Base-by-base conservation (phyloP, 2,329 filamentous ascomycete species). In the Didymella lethalis region DNA sequence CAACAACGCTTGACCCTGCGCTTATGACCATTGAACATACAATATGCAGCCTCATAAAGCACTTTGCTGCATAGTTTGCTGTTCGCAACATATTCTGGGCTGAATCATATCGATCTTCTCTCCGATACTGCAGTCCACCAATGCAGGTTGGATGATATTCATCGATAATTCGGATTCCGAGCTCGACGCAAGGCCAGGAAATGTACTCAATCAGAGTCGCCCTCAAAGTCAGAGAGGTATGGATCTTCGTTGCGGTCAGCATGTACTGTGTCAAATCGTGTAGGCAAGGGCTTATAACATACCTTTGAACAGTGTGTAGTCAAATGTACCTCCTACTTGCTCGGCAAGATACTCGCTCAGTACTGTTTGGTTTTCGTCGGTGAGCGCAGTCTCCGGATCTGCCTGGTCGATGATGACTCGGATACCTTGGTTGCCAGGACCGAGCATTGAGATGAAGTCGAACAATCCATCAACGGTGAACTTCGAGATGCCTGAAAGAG, bases 401-500 rank as follows among this genome's bases (percentile, higher is more conserved):
- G 81, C 81, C 66, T 77, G 78, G 40, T 81, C 79, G 14, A 83
- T 69, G 32, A 77, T 78, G 34, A 83, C 51, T 1, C 75, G 71
- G 14, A 83, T 71, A 16, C 79, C 79, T 43, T 72, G 69, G 58
- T 82, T 82, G 2, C 77, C 74, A 1, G 73, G 72, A 1, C 71
- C 77, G 8, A 84, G 72, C 16, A 70, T 65, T 2, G 73, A 62
- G n/a, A 82, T 72, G 54, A 82, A 82, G 7, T 77, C 72, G 6
- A 81, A 68, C 1, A 90, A 78, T 1, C 83, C 84, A 4, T 79
- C 71, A 3, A 76, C 75, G 0, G 83, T 84, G 69, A 90, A 88
- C 2, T 74, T 73, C 0, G 87, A 86, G 2, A 83, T 75, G 2
- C 84, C 85, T 36, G 80, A 81, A 41, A 89, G 82, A 4, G 80